Base-by-base conservation (phyloP, 805 yeast genomes). In the Metschnikowia vanudenii region DNA sequence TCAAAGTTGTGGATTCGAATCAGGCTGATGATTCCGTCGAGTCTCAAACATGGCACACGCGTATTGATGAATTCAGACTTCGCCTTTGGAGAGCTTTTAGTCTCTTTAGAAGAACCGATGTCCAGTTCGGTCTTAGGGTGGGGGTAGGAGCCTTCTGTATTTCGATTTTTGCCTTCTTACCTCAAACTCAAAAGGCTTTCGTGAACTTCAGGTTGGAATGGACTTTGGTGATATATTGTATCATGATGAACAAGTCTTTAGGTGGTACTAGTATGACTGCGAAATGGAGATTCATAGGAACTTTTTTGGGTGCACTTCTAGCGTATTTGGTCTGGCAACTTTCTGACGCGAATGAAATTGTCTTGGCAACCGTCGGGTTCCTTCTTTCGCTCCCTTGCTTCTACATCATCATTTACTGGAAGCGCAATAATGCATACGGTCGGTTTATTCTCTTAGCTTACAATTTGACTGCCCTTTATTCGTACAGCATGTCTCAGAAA, bases 191-290 rank as follows among this genome's bases (percentile, higher is more conserved):
- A 41, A 69, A 71, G 4, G 51, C 60, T 1, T 88, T 87, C 56
- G 74, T 68, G 39, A 74, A 71, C 35, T 86, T 88, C 89, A 67
- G 91, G 52, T 84, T 85, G 13, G 96, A 88, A 61, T 88, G 96
- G 96, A 82, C 89, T 0, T 65, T 88, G 32, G 86, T 85, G n/a
- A 82, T 90, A 0, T 88, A 81, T 55, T 82, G 88, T 55, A 84
- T 88, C 45, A 85, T 88, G 70, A 87, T 88, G 92, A 85, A 84
- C 55, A 86, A 86, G 57, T 84, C 91, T 0, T 68, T 87, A 4
- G 96, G 96, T 9, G 95, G 95, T 0, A 88, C 96, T 0, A 78
- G 87, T 10, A 80, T 83, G 81, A 84, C 94, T 0, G 82, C 81
- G 4, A 81, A 82, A 54, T 82, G 86, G 85, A 69, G 87, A 56